These are phyloP conservation scores for Coleophoma cylindrospora DNA, from an alignment of 2,329 filamentous ascomycete genomes.

Conservation along the genomic window DNA sequence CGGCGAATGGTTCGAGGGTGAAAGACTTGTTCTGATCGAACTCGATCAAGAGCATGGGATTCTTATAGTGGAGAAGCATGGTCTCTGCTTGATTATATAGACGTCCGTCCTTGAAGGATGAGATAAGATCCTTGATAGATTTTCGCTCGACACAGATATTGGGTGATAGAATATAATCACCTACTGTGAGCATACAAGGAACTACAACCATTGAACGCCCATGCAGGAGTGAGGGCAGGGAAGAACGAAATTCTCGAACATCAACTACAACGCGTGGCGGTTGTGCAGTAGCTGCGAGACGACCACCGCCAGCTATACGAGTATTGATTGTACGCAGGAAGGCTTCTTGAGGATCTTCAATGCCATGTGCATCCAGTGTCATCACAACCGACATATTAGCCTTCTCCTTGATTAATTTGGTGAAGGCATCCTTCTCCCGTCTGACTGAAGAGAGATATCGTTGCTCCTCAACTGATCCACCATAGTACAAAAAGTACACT, in stretches of 20 bases:
- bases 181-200: conserved; percentile 93
- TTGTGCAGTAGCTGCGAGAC: conserved; percentile 75
- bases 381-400: conserved; percentile 89
- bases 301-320: conserved; percentile 88
- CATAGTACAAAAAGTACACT: conserved; percentile 97
- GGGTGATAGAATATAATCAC: conserved; percentile 91
- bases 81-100: conserved; percentile 88
- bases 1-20: conserved; percentile 78
- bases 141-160: conserved; percentile 93
- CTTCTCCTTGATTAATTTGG: conserved; percentile 88
- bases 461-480: conserved; percentile 91
- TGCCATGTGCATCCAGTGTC: conserved; percentile 62
- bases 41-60: conserved; percentile 88
- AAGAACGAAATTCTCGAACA: conserved; percentile 92
- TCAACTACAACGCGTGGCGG: conserved; percentile 92
- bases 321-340: conserved; percentile 96
- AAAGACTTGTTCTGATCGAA: conserved; percentile 98
- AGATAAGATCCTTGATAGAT: conserved; percentile 84
- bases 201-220: conserved; percentile 84
- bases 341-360: conserved; percentile 79
- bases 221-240: conserved; percentile 84
- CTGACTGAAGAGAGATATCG: conserved; percentile 83
- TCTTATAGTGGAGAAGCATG: conserved; percentile 92
- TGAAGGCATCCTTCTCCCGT: conserved; percentile 96
- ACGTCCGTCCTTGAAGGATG: conserved; percentile 85